Percentiles rank a stretch among this genome's conserved stretches.
phyloP scores from a whole-genome alignment of 2,329 filamentous ascomycete genomes.

The Penicillium sp. region DNA sequence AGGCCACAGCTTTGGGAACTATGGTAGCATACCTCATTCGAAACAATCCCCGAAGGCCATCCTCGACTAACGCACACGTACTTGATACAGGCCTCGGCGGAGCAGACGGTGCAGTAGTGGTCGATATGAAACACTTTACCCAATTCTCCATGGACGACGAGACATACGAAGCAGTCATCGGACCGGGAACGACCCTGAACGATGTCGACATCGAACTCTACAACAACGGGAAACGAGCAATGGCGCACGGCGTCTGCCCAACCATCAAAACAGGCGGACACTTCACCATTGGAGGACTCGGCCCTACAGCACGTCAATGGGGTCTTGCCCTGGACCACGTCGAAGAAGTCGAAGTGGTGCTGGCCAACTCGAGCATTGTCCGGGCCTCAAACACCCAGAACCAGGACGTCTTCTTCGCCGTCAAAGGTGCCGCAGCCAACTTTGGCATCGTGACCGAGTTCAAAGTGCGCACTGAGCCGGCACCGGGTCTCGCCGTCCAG shows the following conservation, averaged over 20 bases:
- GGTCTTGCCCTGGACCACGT: slow-evolving; percentile 47
- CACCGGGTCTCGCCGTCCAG: slow-evolving; percentile 43
- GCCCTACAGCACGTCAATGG: slow-evolving; percentile 39
- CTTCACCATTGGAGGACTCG: slow-evolving; percentile 30
- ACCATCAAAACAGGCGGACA: slow-evolving; percentile 25
- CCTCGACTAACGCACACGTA: not conserved
- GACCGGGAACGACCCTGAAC: not conserved
- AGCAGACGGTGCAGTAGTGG: not conserved
- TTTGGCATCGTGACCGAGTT: slow-evolving; percentile 36
- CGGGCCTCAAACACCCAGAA: slow-evolving; percentile 24
- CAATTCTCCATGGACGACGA: not conserved
- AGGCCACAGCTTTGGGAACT: not conserved
- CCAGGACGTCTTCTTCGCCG: slow-evolving; percentile 29
- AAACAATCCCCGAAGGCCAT: not conserved
- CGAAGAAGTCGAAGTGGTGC: slow-evolving; percentile 41
- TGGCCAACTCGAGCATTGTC: slow-evolving; percentile 33
- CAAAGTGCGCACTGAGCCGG: slow-evolving; percentile 30
- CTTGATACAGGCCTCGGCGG: not conserved
- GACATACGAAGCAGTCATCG: not conserved
- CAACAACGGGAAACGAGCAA: not conserved
- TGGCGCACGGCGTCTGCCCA: not conserved
- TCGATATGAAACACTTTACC: not conserved
- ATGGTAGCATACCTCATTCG: not conserved
- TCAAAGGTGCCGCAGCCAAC: slow-evolving; percentile 29
- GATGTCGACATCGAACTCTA: not conserved